A percentile compares a stretch with the other conserved stretches of the same genome.
phyloP scores from a whole-genome alignment of 768 basidiomycete species.

The Tephrocybe sp. region DNA sequence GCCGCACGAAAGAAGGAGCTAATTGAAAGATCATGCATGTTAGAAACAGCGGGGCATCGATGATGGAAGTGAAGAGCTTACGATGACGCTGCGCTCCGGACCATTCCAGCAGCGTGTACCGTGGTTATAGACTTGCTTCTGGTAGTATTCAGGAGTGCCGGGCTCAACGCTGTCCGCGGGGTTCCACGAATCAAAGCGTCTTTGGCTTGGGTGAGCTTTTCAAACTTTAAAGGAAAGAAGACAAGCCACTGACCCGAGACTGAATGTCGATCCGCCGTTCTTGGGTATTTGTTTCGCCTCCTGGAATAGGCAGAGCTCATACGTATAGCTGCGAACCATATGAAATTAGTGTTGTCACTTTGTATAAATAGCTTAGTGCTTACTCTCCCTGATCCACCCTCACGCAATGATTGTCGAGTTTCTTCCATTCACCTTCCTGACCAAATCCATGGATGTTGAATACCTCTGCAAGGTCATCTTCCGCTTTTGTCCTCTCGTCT shows the following conservation, averaged over 20 bases:
- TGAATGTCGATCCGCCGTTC: conserved; percentile 68
- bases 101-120: conserved; percentile 97
- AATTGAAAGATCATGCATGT: conserved; percentile 13
- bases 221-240: neutral
- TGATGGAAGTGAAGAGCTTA: conserved; percentile 33
- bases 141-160: conserved; percentile 74
- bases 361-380: conserved; percentile 30
- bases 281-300: conserved; percentile 87
- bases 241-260: conserved; percentile 71
- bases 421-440: conserved; percentile 90
- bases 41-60: neutral
- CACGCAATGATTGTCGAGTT: conserved; percentile 79
- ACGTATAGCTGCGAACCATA: conserved; percentile 67
- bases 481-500: conserved; percentile 51
- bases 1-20: conserved; percentile 86
- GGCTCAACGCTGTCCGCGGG: conserved; percentile 48
- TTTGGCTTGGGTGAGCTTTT: conserved; percentile 29
- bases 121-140: conserved; percentile 75
- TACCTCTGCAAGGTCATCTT: conserved; percentile 61
- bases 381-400: conserved; percentile 87
- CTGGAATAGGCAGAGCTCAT: conserved; percentile 90
- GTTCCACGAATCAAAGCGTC: conserved; percentile 83
- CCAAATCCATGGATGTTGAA: conserved; percentile 70
- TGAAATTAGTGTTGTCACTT: neutral
- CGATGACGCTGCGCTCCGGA: conserved; percentile 81